Evolutionary conservation across 495 filamentous ascomycete species (phyloP).

Genomic region (Neurospora pannonica): DNA sequence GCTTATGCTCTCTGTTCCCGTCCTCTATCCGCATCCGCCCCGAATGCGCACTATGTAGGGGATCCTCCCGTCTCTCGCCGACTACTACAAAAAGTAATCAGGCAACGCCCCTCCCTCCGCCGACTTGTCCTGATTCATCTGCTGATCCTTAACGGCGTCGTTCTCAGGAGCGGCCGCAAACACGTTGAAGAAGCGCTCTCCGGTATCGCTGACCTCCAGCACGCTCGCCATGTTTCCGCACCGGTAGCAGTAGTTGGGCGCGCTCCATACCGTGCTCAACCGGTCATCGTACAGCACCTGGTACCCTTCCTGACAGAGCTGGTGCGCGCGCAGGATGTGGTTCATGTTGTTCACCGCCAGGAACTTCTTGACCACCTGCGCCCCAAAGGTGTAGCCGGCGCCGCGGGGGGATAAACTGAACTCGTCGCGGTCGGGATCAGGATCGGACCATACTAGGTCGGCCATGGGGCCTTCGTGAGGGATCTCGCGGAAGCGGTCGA

Average conservation of each 20-base stretch:
- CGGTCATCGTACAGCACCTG: slow-evolving; percentile 92
- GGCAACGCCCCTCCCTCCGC: slow-evolving; percentile 42
- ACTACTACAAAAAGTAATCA: slow-evolving; percentile 45
- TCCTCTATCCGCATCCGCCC: neutral
- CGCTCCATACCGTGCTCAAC: slow-evolving; percentile 93
- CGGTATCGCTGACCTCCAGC: slow-evolving; percentile 84
- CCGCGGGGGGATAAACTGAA: slow-evolving; percentile 90
- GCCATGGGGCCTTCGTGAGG: slow-evolving; percentile 98
- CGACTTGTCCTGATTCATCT: slow-evolving; percentile 26
- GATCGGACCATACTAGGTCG: slow-evolving; percentile 97
- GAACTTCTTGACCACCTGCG: slow-evolving; percentile 96
- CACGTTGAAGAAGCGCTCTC: slow-evolving; percentile 90
- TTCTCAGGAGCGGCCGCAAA: slow-evolving; percentile 97
- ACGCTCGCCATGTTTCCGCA: slow-evolving; percentile 98
- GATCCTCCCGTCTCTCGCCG: neutral
- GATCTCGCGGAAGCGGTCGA: slow-evolving; percentile 96
- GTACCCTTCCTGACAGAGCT: slow-evolving; percentile 95
- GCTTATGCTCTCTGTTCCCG: neutral
- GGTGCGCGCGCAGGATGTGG: slow-evolving; percentile 92
- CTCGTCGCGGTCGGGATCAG: slow-evolving; percentile 89
- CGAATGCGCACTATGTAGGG: neutral
- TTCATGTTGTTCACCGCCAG: slow-evolving; percentile 93
- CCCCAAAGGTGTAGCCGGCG: slow-evolving; percentile 93
- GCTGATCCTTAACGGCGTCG: slow-evolving; percentile 58
- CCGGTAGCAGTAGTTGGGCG: slow-evolving; percentile 92